phyloP scores from a whole-genome alignment of 2,329 filamentous ascomycete genomes.

The Aspergillus vadensis region DNA sequence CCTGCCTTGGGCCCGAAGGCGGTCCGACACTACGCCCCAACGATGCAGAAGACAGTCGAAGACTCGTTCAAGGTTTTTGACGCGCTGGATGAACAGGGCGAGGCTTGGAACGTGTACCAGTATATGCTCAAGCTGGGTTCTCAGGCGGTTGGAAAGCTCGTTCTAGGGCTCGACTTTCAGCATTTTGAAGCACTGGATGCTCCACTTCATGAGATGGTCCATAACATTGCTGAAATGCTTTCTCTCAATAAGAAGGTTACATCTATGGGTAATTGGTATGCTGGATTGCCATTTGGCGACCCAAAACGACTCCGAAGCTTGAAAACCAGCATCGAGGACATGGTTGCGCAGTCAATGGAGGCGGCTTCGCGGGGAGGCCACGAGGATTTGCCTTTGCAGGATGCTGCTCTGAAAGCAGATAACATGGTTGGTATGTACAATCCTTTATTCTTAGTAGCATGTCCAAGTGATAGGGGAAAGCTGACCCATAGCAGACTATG shows the following conservation, averaged over 20 bases:
- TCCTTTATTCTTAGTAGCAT: no score
- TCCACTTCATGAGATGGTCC: constrained; percentile 55
- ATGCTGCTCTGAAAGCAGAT: constrained; percentile 48
- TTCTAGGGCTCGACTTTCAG: constrained; percentile 48
- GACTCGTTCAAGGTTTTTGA: constrained; percentile 54
- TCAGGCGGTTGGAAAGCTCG: constrained; percentile 48
- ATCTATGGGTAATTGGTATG: constrained; percentile 59
- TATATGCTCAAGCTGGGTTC: constrained; percentile 54
- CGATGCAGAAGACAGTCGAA: constrained; percentile 59
- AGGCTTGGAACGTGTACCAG: constrained; percentile 53
- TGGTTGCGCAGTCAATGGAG: constrained; percentile 27
- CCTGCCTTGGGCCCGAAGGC: constrained; percentile 62
- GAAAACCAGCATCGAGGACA: constrained; percentile 22
- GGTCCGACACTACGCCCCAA: constrained; percentile 61
- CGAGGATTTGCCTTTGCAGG: constrained; percentile 35
- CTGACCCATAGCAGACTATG: constrained; percentile 47
- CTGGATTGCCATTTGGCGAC: constrained; percentile 60
- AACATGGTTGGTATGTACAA: constrained; percentile 38
- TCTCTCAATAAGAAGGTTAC: constrained; percentile 62
- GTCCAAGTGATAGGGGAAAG: no score
- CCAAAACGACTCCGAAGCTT: constrained; percentile 45
- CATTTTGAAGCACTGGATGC: constrained; percentile 50
- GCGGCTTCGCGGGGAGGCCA: constrained; percentile 24
- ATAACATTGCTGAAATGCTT: constrained; percentile 53
- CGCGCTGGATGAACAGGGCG: constrained; percentile 49